phyloP scores from a whole-genome alignment of 768 basidiomycete species.

The Pleurotus salmoneostramineus region DNA sequence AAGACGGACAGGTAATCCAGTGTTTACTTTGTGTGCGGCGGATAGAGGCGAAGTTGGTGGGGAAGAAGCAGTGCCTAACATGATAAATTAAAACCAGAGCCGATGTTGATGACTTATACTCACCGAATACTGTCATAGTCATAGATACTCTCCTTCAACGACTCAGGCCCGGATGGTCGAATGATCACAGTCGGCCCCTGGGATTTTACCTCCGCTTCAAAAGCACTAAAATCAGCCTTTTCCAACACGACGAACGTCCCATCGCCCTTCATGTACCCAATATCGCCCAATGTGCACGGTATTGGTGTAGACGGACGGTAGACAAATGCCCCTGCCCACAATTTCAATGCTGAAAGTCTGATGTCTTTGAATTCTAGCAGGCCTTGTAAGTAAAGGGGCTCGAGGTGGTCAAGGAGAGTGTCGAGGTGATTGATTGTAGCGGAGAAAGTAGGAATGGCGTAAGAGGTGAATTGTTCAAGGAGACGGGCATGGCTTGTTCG shows the following conservation, averaged over 20 bases:
- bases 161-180: no score
- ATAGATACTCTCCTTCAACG: no score
- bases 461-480: slow-evolving; percentile 1
- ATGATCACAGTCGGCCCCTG: no score
- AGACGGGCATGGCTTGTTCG: neutral
- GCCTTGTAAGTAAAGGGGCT: neutral
- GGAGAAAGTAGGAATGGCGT: neutral
- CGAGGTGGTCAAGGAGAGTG: neutral
- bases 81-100: neutral
- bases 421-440: neutral
- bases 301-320: neutral
- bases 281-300: neutral
- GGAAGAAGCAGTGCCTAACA: neutral
- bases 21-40: neutral
- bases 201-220: no score
- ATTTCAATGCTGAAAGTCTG: neutral
- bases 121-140: neutral
- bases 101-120: neutral
- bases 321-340: neutral
- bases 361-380: neutral
- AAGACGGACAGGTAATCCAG: neutral
- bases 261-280: slow-evolving; percentile 1
- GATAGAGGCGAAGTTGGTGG: neutral
- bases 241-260: neutral
- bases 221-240: neutral